Conservation (phyloP, 1,284 basidiomycete species). For the Inonotus hispidus region DNA sequence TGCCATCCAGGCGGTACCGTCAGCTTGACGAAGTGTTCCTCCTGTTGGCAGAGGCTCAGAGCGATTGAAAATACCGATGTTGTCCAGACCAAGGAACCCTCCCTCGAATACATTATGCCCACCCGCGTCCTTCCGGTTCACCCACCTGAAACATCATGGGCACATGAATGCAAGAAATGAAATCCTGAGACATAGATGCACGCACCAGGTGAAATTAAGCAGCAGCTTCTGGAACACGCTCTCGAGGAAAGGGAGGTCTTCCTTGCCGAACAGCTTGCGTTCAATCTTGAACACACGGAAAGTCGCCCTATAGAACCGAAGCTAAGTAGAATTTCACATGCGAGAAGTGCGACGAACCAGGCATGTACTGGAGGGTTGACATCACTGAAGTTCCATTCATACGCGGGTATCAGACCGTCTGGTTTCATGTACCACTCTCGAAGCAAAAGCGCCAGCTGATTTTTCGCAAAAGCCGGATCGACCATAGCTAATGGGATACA, state of each 20-base stretch:
- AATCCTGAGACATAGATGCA: conserved; percentile 4
- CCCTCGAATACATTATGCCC: conserved; percentile 98
- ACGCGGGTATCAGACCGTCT: conserved; percentile 95
- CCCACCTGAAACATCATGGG: conserved; percentile 64
- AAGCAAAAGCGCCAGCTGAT: conserved; percentile 93
- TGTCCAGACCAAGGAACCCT: conserved; percentile 96
- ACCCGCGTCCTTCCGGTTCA: conserved; percentile 93
- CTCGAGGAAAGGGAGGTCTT: conserved; percentile 91
- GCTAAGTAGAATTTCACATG: conserved; percentile 5
- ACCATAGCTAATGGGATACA: conserved; percentile 96
- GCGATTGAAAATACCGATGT: conserved; percentile 97
- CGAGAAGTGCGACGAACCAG: conserved; percentile 48
- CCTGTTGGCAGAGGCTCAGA: conserved; percentile 95
- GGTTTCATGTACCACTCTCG: conserved; percentile 99
- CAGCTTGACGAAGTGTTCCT: conserved; percentile 88
- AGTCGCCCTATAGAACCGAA: conserved; percentile 59
- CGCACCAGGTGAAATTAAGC: conserved; percentile 92
- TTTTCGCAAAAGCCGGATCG: conserved; percentile 94
- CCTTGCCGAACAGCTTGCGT: conserved; percentile 86
- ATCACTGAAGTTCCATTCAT: conserved; percentile 98
- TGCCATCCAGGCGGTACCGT: conserved; percentile 99
- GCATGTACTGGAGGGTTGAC: conserved; percentile 98
- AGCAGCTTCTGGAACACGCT: conserved; percentile 97
- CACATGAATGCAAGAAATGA: not conserved
- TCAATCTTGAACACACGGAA: conserved; percentile 99